Base-by-base conservation (phyloP, 352 stramenopile species). In the Plasmopara viticola region DNA sequence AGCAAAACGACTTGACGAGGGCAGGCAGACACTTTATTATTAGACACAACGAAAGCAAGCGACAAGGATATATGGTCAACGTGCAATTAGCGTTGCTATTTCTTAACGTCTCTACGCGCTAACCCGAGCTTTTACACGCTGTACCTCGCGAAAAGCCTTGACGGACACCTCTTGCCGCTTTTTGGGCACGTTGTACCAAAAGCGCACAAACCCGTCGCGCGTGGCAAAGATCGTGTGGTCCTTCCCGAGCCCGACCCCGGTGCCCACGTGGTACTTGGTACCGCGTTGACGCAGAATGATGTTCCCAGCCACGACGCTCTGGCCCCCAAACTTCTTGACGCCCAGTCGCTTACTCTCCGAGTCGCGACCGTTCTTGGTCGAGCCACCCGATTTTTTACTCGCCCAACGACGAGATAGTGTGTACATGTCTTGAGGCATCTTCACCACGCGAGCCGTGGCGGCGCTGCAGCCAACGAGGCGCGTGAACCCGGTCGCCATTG, bases 211-310 rank as follows among this genome's bases (percentile, higher is more conserved):
- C 42, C 91, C 92, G 28, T 91, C 76, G 38, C 70, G 70, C 41
- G 81, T 86, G 35, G 90, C 87, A 64, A 92, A 97, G 56, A 98
- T 88, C 39, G 92, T 98, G 72, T 97, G 86, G 74, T 98, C 92
- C 72, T 90, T 95, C 62, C 92, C 92, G 30, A 97, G 76, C 28
- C 94, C 94, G 31, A 98, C 95, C 48, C 96, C 96, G 9, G 92
- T 87, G 44, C 94, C 95, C 30, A 84, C 66, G 66, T 98, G 85
- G 74, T 96, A 98, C 65, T 96, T 98, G 58, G 87, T 97, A 39
- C 97, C 97, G 44, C 97, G 84, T 77, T 99, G 97, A 46, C 96
- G 80, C 39, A 99, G 94, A 56, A 99, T 97, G 66, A 99, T 99
- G 60, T 97, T 97, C 56, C 96, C 96, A 43, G 93, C 66, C 25